Evolutionary conservation across 2,329 filamentous ascomycete genomes (phyloP).

Genomic region (Lasiodiplodia theobromae): DNA sequence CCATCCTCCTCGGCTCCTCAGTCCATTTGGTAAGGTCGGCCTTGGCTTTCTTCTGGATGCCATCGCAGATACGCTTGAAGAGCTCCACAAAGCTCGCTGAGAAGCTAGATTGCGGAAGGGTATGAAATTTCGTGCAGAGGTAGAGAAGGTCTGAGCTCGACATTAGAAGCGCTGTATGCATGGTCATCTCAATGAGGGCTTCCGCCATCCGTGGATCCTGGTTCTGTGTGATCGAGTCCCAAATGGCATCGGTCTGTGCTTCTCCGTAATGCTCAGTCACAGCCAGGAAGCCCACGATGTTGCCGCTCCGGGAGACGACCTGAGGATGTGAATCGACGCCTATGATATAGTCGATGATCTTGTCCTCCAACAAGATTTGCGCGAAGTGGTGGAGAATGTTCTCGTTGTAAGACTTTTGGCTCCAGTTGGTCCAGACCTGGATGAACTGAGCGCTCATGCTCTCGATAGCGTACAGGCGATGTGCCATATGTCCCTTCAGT

Average conservation of each 20-base stretch:
- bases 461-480: constrained; percentile 81
- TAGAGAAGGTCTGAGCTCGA: constrained; percentile 62
- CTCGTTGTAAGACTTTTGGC: constrained; percentile 43
- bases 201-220: constrained; percentile 86
- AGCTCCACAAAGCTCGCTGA: constrained; percentile 43
- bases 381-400: constrained; percentile 71
- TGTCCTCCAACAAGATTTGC: constrained; percentile 71
- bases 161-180: constrained; percentile 55
- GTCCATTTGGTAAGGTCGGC: constrained; percentile 32
- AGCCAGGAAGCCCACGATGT: constrained; percentile 86
- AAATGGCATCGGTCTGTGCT: constrained; percentile 78
- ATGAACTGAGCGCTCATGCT: constrained; percentile 76
- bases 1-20: constrained; percentile 38
- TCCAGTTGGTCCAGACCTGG: constrained; percentile 62
- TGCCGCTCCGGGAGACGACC: constrained; percentile 79
- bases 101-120: constrained; percentile 42
- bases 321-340: constrained; percentile 92
- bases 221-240: constrained; percentile 80
- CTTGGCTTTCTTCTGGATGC: constrained; percentile 5
- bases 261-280: constrained; percentile 77
- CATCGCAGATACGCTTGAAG: constrained; percentile 33
- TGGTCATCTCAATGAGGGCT: constrained; percentile 75
- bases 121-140: constrained; percentile 71
- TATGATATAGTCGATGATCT: constrained; percentile 84
- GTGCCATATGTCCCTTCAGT: constrained; percentile 85